These are phyloP conservation scores for Cubamyces lactineus DNA, from an alignment of 768 basidiomycete species.

Conservation along the genomic window DNA sequence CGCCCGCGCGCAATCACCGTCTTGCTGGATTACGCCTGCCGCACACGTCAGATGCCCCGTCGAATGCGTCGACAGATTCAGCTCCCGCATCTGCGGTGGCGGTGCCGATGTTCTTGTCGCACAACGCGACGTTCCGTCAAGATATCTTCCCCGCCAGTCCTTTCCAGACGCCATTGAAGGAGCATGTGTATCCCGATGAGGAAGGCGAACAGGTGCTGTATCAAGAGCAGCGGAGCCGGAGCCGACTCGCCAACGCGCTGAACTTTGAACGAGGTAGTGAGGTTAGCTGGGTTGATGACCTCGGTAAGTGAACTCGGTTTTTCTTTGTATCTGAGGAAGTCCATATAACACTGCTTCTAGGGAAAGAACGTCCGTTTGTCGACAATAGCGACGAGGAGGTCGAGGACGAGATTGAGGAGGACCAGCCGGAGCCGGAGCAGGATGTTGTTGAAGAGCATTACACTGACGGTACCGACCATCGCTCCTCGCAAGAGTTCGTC, in stretches of 20 bases:
- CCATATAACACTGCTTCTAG: slow-evolving; percentile 36
- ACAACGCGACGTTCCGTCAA: slow-evolving; percentile 53
- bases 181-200: slow-evolving; percentile 61
- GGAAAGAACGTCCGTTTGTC: slow-evolving; percentile 67
- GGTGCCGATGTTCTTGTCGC: slow-evolving; percentile 53
- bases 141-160: slow-evolving; percentile 71
- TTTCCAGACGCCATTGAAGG: slow-evolving; percentile 71
- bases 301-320: slow-evolving; percentile 48
- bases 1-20: slow-evolving; percentile 45
- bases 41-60: slow-evolving; percentile 58
- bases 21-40: slow-evolving; percentile 42
- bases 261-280: slow-evolving; percentile 47
- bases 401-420: slow-evolving; percentile 42
- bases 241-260: slow-evolving; percentile 27
- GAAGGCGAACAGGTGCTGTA: slow-evolving; percentile 66
- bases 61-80: slow-evolving; percentile 48
- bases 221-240: slow-evolving; percentile 31
- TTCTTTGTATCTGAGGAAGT: not conserved
- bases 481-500: slow-evolving; percentile 50
- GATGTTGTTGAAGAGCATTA: slow-evolving; percentile 9
- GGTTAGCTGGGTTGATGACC: slow-evolving; percentile 77
- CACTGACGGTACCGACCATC: slow-evolving; percentile 41
- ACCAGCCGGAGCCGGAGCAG: slow-evolving; percentile 17
- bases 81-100: slow-evolving; percentile 43
- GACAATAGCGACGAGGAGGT: slow-evolving; percentile 58